A percentile compares a stretch with the other conserved stretches of the same genome.
phyloP scores from a whole-genome alignment of 306 rosid species.

The Medicago arabica region DNA sequence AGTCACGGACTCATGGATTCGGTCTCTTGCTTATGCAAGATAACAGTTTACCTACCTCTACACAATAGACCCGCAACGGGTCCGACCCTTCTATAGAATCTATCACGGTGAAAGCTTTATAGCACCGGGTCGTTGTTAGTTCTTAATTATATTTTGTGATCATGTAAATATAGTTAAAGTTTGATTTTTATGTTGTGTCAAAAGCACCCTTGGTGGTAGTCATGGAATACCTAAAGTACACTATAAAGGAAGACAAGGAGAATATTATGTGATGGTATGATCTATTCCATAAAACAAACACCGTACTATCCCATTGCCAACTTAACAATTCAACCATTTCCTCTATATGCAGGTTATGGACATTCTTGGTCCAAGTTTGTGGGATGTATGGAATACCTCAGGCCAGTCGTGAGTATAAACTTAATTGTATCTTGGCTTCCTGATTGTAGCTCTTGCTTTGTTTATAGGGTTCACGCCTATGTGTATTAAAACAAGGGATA shows the following conservation, averaged over 20 bases:
- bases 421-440: conserved; percentile 22
- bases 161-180: not conserved
- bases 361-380: conserved; percentile 96
- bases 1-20: not conserved
- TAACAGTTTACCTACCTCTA: not conserved
- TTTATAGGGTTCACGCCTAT: conserved; percentile 1
- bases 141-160: not conserved
- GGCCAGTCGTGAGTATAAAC: conserved; percentile 82
- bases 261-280: conserved; percentile 91
- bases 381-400: conserved; percentile 99
- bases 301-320: conserved; percentile 1
- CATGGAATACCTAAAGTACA: conserved; percentile 98
- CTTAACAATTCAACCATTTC: conserved; percentile 27
- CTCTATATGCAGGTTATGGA: conserved; percentile 84
- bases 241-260: conserved; percentile 96
- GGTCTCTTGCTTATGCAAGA: conserved; percentile 7
- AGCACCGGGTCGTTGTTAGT: not conserved
- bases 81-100: not conserved
- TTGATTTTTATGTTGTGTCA: conserved; percentile 41
- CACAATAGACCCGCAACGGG: conserved; percentile 12
- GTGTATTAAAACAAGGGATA: conserved; percentile 12
- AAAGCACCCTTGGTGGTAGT: conserved; percentile 95
- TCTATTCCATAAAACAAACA: conserved; percentile 33
- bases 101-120: not conserved
- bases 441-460: conserved; percentile 11